These are phyloP conservation scores for Lepidium sativum DNA, from an alignment of 345 rosid genomes.

Conservation along the genomic window DNA sequence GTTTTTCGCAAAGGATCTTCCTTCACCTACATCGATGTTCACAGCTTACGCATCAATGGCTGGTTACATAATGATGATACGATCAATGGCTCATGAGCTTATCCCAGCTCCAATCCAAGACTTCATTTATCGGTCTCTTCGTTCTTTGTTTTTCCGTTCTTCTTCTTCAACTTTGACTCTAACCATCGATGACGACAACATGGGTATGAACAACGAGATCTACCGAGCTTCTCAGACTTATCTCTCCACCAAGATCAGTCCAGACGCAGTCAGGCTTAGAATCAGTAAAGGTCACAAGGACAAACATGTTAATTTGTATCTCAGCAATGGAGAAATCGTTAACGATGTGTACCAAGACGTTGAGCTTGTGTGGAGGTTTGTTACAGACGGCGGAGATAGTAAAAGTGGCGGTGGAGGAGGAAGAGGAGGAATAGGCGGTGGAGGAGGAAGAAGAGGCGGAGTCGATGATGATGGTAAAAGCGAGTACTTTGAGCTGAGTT, in stretches of 20 bases:
- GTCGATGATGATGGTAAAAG: constrained; percentile 12
- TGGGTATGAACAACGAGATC: constrained; percentile 39
- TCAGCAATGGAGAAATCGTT: constrained; percentile 42
- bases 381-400: constrained; percentile 16
- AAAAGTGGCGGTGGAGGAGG: constrained; percentile 11
- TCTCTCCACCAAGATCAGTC: constrained; percentile 45
- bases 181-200: constrained; percentile 38
- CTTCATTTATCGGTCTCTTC: constrained; percentile 28
- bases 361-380: constrained; percentile 42
- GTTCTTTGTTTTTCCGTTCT: constrained; percentile 32
- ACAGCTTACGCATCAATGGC: constrained; percentile 58
- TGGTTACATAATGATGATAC: constrained; percentile 41
- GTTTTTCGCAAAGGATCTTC: constrained; percentile 36
- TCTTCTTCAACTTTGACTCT: constrained; percentile 31
- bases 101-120: constrained; percentile 37
- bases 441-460: not conserved
- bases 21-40: constrained; percentile 48
- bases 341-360: constrained; percentile 36
- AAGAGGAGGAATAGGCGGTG: not conserved
- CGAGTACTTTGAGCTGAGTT: constrained; percentile 39
- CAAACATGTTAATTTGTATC: constrained; percentile 37
- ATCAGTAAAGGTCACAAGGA: constrained; percentile 41
- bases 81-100: constrained; percentile 42
- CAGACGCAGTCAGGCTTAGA: constrained; percentile 35
- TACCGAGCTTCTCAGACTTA: constrained; percentile 45